phyloP scores from a whole-genome alignment of 345 rosid species.

The Odontarrhena argentea region DNA sequence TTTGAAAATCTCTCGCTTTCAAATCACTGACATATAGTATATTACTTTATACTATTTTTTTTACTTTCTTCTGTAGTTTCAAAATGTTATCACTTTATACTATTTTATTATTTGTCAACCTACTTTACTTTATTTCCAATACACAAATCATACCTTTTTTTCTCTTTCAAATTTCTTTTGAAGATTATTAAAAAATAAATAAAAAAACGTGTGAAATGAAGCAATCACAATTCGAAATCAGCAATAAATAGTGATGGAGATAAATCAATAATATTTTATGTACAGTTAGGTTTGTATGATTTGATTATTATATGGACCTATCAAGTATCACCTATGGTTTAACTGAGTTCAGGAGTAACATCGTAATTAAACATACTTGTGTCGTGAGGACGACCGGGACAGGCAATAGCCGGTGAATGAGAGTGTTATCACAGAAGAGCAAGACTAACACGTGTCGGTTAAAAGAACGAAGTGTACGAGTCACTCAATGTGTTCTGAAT shows the following conservation, averaged over 20 bases:
- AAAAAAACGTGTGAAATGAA: constrained; percentile 28
- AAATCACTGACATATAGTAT: constrained; percentile 28
- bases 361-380: constrained; percentile 22
- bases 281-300: constrained; percentile 19
- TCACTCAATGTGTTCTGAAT: constrained; percentile 7
- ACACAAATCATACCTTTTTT: constrained; percentile 25
- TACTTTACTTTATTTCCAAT: constrained; percentile 11
- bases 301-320: neutral
- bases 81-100: constrained; percentile 25
- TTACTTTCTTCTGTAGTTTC: constrained; percentile 35
- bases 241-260: constrained; percentile 32
- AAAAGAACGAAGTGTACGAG: constrained; percentile 2
- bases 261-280: constrained; percentile 1
- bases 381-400: constrained; percentile 19
- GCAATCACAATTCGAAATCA: constrained; percentile 11
- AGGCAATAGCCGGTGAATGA: constrained; percentile 31
- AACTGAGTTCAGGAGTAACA: constrained; percentile 16
- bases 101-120: constrained; percentile 17
- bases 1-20: constrained; percentile 31
- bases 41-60: constrained; percentile 4
- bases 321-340: neutral
- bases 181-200: neutral
- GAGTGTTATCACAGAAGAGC: neutral
- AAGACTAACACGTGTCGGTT: constrained; percentile 26
- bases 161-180: neutral